These are phyloP conservation scores for Corylus heterophylla DNA, from an alignment of 306 rosid genomes.

Conservation along the genomic window DNA sequence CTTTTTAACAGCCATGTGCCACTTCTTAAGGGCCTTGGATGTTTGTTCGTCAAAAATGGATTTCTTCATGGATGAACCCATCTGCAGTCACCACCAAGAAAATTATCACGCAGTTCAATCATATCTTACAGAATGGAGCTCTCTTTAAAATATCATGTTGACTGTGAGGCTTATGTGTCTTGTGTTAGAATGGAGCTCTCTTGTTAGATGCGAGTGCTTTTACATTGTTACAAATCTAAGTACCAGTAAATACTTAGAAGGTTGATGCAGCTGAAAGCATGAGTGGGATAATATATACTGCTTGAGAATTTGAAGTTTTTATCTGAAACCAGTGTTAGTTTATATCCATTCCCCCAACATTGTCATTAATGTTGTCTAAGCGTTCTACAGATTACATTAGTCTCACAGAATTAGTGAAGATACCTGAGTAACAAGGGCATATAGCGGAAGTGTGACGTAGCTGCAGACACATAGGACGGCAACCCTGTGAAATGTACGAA, in stretches of 20 bases:
- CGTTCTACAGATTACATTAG: background rate
- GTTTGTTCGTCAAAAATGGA: slow-evolving; percentile 90
- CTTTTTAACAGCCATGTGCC: slow-evolving; percentile 77
- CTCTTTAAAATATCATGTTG: background rate
- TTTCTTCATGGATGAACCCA: slow-evolving; percentile 81
- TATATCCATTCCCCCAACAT: background rate
- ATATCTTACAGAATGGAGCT: background rate
- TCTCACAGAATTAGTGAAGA: background rate
- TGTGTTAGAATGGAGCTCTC: background rate
- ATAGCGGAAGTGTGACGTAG: slow-evolving; percentile 87
- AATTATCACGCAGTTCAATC: background rate
- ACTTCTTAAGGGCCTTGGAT: slow-evolving; percentile 70
- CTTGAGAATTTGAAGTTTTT: background rate
- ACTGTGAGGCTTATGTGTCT: background rate
- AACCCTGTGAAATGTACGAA: slow-evolving; percentile 43
- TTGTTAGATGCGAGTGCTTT: background rate
- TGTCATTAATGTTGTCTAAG: background rate
- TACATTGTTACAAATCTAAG: background rate
- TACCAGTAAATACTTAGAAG: no score
- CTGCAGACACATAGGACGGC: slow-evolving; percentile 67
- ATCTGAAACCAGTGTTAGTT: background rate
- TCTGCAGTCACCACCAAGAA: slow-evolving; percentile 42
- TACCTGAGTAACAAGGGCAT: slow-evolving; percentile 95
- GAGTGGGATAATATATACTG: background rate
- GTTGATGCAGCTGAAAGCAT: background rate